Evolutionary conservation across 1,139 yeast genomes (phyloP).

Genomic region (Meyerozyma elateridarum): DNA sequence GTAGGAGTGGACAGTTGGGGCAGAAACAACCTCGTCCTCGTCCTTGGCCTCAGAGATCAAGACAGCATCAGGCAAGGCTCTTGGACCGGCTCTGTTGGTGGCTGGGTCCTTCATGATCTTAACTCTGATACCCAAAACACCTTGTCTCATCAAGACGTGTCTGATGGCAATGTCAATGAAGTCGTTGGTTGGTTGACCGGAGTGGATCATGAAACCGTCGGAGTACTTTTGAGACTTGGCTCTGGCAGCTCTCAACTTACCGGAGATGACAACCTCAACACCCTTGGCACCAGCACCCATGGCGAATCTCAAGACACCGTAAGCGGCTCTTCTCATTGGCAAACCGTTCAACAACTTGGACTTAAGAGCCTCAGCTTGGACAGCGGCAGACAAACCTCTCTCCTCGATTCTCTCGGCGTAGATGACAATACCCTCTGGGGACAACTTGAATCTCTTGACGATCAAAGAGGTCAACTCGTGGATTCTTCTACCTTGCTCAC

Average conservation of each 20-base stretch:
- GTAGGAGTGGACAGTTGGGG: slow-evolving; percentile 81
- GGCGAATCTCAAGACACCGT: slow-evolving; percentile 99
- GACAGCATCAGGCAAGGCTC: slow-evolving; percentile 92
- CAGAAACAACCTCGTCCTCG: slow-evolving; percentile 74
- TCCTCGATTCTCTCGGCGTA: slow-evolving; percentile 99
- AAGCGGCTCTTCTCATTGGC: slow-evolving; percentile 99
- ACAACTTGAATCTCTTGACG: slow-evolving; percentile 97
- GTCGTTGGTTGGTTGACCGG: slow-evolving; percentile 99
- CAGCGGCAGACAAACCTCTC: slow-evolving; percentile 99
- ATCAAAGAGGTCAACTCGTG: slow-evolving; percentile 97
- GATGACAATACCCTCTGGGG: slow-evolving; percentile 90
- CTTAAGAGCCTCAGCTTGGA: slow-evolving; percentile 99
- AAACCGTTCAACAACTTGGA: slow-evolving; percentile 98
- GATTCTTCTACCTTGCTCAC: slow-evolving; percentile 99
- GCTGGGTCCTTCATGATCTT: slow-evolving; percentile 99
- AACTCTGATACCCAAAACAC: slow-evolving; percentile 99
- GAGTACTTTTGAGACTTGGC: slow-evolving; percentile 99
- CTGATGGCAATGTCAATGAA: slow-evolving; percentile 98
- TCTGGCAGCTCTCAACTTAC: slow-evolving; percentile 99
- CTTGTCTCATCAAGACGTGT: slow-evolving; percentile 99
- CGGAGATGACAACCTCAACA: slow-evolving; percentile 99
- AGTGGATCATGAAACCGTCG: slow-evolving; percentile 99
- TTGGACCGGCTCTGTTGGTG: slow-evolving; percentile 85
- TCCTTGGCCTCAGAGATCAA: slow-evolving; percentile 96
- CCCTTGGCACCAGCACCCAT: slow-evolving; percentile 99